Percentiles rank a stretch among this genome's conserved stretches.
phyloP scores from a whole-genome alignment of 2,329 filamentous ascomycete species.

The Colletotrichum sansevieriae region DNA sequence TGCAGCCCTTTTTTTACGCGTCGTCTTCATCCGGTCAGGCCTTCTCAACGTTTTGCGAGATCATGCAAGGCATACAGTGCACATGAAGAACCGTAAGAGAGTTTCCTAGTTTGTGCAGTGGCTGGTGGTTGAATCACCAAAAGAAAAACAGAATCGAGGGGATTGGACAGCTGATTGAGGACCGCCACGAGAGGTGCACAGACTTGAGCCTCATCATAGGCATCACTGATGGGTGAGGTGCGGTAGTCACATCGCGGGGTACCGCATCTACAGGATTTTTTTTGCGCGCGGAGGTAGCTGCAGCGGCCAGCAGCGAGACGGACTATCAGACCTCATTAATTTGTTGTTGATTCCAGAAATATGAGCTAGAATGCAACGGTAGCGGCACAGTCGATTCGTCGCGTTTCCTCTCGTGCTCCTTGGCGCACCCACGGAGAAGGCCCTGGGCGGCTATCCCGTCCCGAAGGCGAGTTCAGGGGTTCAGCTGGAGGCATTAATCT shows the following conservation, averaged over 20 bases:
- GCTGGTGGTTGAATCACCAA: not conserved
- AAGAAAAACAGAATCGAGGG: too few relatives aligned
- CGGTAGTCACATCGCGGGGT: conserved; percentile 17
- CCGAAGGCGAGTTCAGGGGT: conserved; percentile 4
- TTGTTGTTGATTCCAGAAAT: not conserved
- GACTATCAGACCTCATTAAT: conserved; percentile 4
- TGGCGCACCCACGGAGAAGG: conserved; percentile 15
- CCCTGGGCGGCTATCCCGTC: conserved; percentile 21
- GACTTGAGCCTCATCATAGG: conserved; percentile 9
- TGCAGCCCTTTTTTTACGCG: not conserved
- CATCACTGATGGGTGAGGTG: conserved; percentile 3
- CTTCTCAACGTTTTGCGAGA: not conserved
- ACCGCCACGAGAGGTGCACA: not conserved
- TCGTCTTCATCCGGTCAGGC: not conserved
- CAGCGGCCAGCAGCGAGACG: not conserved
- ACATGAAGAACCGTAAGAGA: conserved; percentile 5
- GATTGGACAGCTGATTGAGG: conserved; percentile 10
- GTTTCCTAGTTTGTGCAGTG: not conserved
- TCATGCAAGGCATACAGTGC: not conserved
- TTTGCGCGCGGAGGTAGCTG: not conserved
- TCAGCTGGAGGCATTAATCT: conserved; percentile 28
- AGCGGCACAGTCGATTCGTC: not conserved
- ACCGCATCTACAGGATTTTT: not conserved
- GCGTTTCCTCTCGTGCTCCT: not conserved
- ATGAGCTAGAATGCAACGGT: not conserved